phyloP scores from a whole-genome alignment of 306 rosid genomes.

The Malus sylvestris region DNA sequence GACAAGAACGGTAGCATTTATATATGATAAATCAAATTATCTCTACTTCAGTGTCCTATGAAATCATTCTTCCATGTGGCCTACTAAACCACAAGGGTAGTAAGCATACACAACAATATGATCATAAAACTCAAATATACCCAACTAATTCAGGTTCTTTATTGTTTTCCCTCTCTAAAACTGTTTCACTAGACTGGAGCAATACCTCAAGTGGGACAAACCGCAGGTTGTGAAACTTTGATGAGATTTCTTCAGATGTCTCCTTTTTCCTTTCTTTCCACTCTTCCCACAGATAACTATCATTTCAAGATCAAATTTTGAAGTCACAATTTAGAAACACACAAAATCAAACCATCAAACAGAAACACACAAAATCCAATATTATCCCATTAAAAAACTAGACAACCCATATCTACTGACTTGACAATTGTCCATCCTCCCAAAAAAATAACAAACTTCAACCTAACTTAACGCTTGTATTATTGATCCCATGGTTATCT shows the following conservation, averaged over 20 bases:
- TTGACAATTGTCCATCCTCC: background rate
- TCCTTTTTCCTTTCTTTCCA: conserved; percentile 84
- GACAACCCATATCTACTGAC: background rate
- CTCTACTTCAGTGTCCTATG: background rate
- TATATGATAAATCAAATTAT: background rate
- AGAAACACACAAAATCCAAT: background rate
- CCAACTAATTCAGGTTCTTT: background rate
- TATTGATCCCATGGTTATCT: background rate
- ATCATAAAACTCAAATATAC: background rate
- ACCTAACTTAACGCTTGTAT: background rate
- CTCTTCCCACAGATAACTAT: conserved; percentile 88
- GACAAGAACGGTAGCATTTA: background rate
- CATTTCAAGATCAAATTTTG: conserved; percentile 18
- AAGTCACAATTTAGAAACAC: background rate
- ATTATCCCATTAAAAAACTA: background rate
- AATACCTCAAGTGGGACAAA: conserved; percentile 79
- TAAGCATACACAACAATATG: background rate
- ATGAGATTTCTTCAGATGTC: conserved; percentile 48
- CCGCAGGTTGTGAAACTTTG: conserved; percentile 62
- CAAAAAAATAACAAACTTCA: background rate
- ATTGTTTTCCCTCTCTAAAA: background rate
- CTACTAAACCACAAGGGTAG: background rate
- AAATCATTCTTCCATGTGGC: background rate
- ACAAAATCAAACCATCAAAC: background rate
- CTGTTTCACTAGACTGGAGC: background rate